These are phyloP conservation scores for Byssothecium circinans DNA, from an alignment of 2,329 filamentous ascomycete genomes.

Conservation along the genomic window DNA sequence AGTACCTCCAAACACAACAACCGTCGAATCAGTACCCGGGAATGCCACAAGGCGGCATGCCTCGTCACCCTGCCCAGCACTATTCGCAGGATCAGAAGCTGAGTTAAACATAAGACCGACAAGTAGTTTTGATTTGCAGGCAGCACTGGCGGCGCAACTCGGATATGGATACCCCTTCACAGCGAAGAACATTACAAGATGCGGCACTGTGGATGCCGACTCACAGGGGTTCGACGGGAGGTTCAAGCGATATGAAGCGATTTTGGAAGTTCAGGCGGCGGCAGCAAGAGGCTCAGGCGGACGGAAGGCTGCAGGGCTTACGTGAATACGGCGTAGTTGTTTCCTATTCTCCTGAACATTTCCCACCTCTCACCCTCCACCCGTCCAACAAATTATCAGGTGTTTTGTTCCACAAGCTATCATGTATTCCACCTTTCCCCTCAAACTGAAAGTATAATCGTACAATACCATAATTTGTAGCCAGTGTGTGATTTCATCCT, in stretches of 20 bases:
- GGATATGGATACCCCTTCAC: conserved; percentile 44
- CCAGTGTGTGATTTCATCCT: not conserved
- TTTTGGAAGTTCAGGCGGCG: conserved; percentile 32
- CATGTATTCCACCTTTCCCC: conserved; percentile 30
- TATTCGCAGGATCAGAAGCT: conserved; percentile 64
- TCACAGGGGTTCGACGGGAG: conserved; percentile 17
- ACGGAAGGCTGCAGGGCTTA: conserved; percentile 41
- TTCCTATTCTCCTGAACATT: conserved; percentile 22
- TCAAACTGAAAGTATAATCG: conserved; percentile 12
- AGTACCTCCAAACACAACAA: conserved; percentile 70
- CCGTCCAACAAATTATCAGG: conserved; percentile 20
- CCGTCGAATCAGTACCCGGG: conserved; percentile 68
- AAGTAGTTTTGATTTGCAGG: conserved; percentile 28
- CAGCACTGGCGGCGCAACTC: conserved; percentile 36
- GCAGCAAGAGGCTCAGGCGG: conserved; percentile 10
- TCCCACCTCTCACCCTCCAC: conserved; percentile 24
- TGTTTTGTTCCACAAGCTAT: conserved; percentile 25
- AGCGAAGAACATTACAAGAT: conserved; percentile 43
- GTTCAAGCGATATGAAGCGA: conserved; percentile 35
- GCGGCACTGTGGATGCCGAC: conserved; percentile 28
- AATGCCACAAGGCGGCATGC: conserved; percentile 78
- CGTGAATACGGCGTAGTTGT: conserved; percentile 41
- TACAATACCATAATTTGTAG: not conserved
- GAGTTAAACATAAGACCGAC: conserved; percentile 36
- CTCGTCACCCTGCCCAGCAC: conserved; percentile 62